Evolutionary conservation across 306 rosid species (phyloP).

Genomic region (Adenanthera pavonina): DNA sequence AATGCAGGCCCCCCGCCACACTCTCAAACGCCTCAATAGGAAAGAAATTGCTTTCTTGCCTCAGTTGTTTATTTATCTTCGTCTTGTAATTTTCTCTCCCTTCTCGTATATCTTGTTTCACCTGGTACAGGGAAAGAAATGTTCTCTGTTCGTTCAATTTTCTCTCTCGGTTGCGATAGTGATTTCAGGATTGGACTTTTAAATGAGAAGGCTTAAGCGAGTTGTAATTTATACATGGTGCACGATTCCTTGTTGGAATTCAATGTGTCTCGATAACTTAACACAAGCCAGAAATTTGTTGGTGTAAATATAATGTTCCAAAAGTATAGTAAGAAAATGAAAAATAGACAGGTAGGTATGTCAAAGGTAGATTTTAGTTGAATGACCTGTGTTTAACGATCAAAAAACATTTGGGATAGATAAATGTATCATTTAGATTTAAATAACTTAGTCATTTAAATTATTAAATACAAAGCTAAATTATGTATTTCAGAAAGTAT

Average conservation of each 20-base stretch:
- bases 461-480: too few species aligned
- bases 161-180: background rate
- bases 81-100: slow-evolving; percentile 23
- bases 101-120: slow-evolving; percentile 5
- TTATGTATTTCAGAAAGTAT: too few species aligned
- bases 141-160: slow-evolving; percentile 11
- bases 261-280: background rate
- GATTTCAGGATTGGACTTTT: background rate
- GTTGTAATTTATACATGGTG: slow-evolving; percentile 1
- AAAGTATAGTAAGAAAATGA: background rate
- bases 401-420: too few species aligned
- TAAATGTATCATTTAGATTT: too few species aligned
- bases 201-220: slow-evolving; percentile 13
- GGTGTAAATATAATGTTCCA: background rate
- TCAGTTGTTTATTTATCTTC: slow-evolving; percentile 1
- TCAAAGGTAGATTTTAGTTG: background rate
- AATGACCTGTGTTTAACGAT: too few species aligned
- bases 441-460: too few species aligned
- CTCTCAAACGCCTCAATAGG: slow-evolving; percentile 67
- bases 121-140: slow-evolving; percentile 18
- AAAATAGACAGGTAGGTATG: background rate
- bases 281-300: background rate
- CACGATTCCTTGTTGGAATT: slow-evolving; percentile 5
- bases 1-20: slow-evolving; percentile 60
- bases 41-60: slow-evolving; percentile 32